Evolutionary conservation across 2,329 filamentous ascomycete species (phyloP).

Genomic region (Beauveria sp.): DNA sequence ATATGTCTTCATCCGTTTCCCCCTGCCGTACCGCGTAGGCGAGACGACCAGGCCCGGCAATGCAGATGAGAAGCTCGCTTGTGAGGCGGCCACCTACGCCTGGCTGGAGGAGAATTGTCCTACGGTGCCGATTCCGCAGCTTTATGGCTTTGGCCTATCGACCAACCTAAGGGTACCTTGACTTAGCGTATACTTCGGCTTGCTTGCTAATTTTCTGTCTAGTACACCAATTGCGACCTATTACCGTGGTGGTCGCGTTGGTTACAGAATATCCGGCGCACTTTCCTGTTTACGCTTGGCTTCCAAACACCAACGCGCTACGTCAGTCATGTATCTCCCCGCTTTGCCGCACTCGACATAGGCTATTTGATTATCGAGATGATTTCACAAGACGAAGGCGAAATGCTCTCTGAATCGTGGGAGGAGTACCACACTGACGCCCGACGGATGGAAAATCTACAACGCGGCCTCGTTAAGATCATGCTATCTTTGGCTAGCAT

Average conservation of each 20-base stretch:
- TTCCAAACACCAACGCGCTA: neutral
- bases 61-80: conserved; percentile 32
- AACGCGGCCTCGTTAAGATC: conserved; percentile 19
- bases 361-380: neutral
- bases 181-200: neutral
- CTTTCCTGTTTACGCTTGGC: neutral
- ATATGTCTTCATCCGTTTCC: conserved; percentile 20
- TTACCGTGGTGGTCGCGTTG: neutral
- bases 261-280: neutral
- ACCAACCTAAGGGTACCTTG: conserved; percentile 1
- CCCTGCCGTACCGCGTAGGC: conserved; percentile 29
- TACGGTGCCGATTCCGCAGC: conserved; percentile 25
- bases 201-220: too few species aligned
- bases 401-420: conserved; percentile 17
- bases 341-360: neutral
- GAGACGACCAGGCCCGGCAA: conserved; percentile 27
- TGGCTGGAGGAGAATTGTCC: conserved; percentile 31
- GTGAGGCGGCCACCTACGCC: conserved; percentile 31
- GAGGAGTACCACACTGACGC: conserved; percentile 8
- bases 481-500: conserved; percentile 22
- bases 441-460: neutral
- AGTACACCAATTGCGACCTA: neutral
- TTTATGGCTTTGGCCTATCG: conserved; percentile 16
- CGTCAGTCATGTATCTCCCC: neutral
- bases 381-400: neutral